phyloP scores from a whole-genome alignment of 2,329 filamentous ascomycete genomes.

The Cordyceps sp. region DNA sequence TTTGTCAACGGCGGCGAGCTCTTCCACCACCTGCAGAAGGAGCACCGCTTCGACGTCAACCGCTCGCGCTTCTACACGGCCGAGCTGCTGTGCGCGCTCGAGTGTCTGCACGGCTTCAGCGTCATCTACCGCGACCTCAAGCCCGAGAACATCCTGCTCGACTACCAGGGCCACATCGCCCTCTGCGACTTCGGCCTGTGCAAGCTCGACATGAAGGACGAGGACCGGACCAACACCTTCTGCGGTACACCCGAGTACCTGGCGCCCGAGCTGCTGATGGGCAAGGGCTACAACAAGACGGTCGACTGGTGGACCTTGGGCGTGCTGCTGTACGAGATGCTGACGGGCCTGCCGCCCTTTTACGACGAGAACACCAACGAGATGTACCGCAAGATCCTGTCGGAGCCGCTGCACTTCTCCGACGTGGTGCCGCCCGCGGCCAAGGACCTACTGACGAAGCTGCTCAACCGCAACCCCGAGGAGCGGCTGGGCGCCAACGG shows the following conservation, averaged over 20 bases:
- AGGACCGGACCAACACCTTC: constrained; percentile 96
- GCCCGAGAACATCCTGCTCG: constrained; percentile 88
- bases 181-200: constrained; percentile 96
- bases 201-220: constrained; percentile 98
- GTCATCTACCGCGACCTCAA: constrained; percentile 74
- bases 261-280: constrained; percentile 81
- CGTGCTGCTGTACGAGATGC: constrained; percentile 94
- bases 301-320: constrained; percentile 99
- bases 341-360: constrained; percentile 91
- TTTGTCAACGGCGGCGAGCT: constrained; percentile 97
- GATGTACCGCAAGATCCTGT: constrained; percentile 98
- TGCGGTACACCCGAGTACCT: constrained; percentile 97
- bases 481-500: constrained; percentile 83
- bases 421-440: constrained; percentile 88
- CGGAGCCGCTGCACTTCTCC: constrained; percentile 89
- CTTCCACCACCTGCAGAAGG: constrained; percentile 93
- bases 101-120: constrained; percentile 95
- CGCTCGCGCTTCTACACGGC: constrained; percentile 93
- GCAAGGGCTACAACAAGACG: constrained; percentile 92
- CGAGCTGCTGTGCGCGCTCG: constrained; percentile 84
- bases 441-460: constrained; percentile 76
- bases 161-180: constrained; percentile 95
- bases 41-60: constrained; percentile 96
- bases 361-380: constrained; percentile 99
- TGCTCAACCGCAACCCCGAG: constrained; percentile 83